Evolutionary conservation across 208 protist genomes (phyloP).

Genomic region (Trypanosoma boissoni): DNA sequence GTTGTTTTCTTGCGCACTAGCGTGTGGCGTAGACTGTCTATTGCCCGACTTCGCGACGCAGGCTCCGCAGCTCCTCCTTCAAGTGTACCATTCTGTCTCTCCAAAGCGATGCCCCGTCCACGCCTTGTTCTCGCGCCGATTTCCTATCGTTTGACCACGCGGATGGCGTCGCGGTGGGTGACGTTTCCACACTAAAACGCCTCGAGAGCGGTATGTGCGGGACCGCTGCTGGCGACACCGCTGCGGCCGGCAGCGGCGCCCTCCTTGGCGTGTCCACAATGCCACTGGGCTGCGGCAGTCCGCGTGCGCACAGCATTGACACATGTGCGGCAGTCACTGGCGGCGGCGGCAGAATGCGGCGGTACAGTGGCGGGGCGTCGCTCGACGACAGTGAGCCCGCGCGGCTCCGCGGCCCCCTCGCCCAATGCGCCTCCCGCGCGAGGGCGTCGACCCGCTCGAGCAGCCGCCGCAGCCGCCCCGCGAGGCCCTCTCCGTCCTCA

Average conservation of each 20-base stretch:
- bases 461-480: not conserved
- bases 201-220: constrained; percentile 1
- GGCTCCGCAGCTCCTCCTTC: constrained; percentile 45
- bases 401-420: constrained; percentile 2
- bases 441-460: constrained; percentile 6
- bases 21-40: not conserved
- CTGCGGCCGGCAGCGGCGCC: no score
- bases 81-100: constrained; percentile 44
- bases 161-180: no score
- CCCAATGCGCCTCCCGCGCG: not conserved
- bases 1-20: not conserved
- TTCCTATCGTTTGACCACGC: not conserved
- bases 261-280: constrained; percentile 20
- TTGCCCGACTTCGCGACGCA: constrained; percentile 38
- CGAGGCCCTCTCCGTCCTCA: not conserved
- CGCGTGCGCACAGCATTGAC: constrained; percentile 52
- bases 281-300: constrained; percentile 32
- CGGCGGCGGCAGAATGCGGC: constrained; percentile 30
- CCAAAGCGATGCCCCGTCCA: constrained; percentile 24
- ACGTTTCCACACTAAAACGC: no score
- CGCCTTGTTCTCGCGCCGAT: constrained; percentile 3
- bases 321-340: constrained; percentile 37
- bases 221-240: no score
- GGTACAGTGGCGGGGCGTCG: constrained; percentile 13
- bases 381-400: not conserved